Base-by-base conservation (phyloP, 768 basidiomycete species). In the Baorangia bicolor region DNA sequence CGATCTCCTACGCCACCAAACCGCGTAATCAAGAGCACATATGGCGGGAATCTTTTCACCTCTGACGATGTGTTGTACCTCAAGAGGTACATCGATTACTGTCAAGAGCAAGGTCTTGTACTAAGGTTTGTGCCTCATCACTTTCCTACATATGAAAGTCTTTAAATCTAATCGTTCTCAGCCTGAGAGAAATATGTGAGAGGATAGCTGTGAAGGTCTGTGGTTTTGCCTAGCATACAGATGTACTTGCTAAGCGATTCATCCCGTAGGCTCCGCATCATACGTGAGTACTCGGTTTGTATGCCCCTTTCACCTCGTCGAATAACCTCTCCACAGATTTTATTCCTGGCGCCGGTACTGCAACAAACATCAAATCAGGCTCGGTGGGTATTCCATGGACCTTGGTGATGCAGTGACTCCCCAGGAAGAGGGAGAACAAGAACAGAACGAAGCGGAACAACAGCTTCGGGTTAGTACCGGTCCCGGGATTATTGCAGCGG, bases 281-380 rank as follows among this genome's bases (percentile, higher is more conserved):
- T 71, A 92, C 92, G 88, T 91, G 75, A 64, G 84, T 59, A 38
- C 5, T 14, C 11, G 6, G 7, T 14, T 11, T 16, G 2, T 8
- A 3, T 20, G 5, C 40, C 37, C 11, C 20, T 14, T 41, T 27
- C 43, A 28, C 27, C 14, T n/a, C 21, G 27, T 53, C 45, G 28
- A 49, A 55, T 38, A 21, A 50, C n/a, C 2, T 21, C 21, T 40
- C 35, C 49, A 21, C 51, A 92, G 90, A 12, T 93, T 93, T 68
- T 93, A 92, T 68, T 93, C 91, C 1, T 94, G 92, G 92, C 82
- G 92, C 38, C 83, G 92, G 41, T 94, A 93, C 65, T 94, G 92
- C 75, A 94, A 94, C 68, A 94, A 93, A 66, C 91, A 94, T 69
- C 90, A 93, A 70, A 94, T 94, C 47, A 85, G 89, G n/a, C 78